Conservation (phyloP, 1,284 basidiomycete species). For the Ganoderma boninense region DNA sequence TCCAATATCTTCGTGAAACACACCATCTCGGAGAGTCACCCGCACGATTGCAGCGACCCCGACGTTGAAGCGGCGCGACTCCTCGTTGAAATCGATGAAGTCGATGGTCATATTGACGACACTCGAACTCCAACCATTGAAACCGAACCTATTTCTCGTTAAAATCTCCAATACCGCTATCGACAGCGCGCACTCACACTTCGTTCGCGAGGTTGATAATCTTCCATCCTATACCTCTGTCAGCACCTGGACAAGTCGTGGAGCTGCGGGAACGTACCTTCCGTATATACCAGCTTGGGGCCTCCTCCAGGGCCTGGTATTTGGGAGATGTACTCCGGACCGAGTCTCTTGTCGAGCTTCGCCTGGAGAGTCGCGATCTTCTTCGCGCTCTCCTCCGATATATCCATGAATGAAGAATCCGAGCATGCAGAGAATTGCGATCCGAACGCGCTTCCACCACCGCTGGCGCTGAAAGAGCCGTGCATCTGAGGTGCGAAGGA, state of each 20-base stretch:
- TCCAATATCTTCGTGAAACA: slow-evolving; percentile 93
- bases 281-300: slow-evolving; percentile 91
- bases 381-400: slow-evolving; percentile 64
- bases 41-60: slow-evolving; percentile 89
- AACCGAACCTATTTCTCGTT: slow-evolving; percentile 68
- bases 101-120: slow-evolving; percentile 83
- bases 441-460: slow-evolving; percentile 15
- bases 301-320: slow-evolving; percentile 91
- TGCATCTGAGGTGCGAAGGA: slow-evolving; percentile 67
- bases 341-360: slow-evolving; percentile 88
- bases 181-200: slow-evolving; percentile 58
- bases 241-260: background rate
- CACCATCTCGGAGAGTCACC: slow-evolving; percentile 89
- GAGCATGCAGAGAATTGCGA: slow-evolving; percentile 31
- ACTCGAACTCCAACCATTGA: slow-evolving; percentile 96
- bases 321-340: slow-evolving; percentile 92
- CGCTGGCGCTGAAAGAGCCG: slow-evolving; percentile 43
- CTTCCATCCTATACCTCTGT: slow-evolving; percentile 76
- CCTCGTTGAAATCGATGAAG: slow-evolving; percentile 76
- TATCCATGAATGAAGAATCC: slow-evolving; percentile 47
- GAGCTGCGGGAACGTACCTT: slow-evolving; percentile 52
- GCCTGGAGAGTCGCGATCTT: slow-evolving; percentile 81
- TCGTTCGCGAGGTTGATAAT: slow-evolving; percentile 97
- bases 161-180: too few species aligned
- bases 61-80: slow-evolving; percentile 73